Base-by-base conservation (phyloP, 352 stramenopile genomes). In the Blastocystis hominis region DNA sequence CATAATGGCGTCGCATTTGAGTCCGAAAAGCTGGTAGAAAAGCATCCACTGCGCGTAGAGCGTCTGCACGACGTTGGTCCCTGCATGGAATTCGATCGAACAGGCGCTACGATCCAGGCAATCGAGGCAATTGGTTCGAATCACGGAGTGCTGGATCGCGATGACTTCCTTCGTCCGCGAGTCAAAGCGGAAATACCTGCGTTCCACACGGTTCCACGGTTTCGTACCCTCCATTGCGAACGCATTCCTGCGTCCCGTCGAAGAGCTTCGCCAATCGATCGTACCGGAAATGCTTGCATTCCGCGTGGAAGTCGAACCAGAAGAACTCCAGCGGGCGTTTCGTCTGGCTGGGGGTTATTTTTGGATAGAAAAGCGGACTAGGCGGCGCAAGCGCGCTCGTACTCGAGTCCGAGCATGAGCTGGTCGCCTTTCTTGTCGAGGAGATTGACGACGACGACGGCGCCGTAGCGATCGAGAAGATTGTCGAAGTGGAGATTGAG, bases 91-190 rank as follows among this genome's bases (percentile, higher is more conserved):
- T 30, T 10, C 56, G 20, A 62, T 20, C 2, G 20, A 24, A 0
- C 2, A 15, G 15, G 10, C 17, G 1, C 44, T 77, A 77, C 96
- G 92, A 91, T 98, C 96, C 24, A 98, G 91, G 86, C 96, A 98
- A 91, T 98, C 96, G 94, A 98, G 97, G 91, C 96, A 98, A 91
- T 98, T 98, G 15, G 95, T 97, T 62, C 96, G 92, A 40, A 98
- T 91, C 17, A 98, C 93, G 2, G 94, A 94, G 9, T 91, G 93
- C 90, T 98, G 96, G 54, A 90, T 62, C 56, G 61, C 79, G 38
- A 69, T 10, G 24, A 92, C 88, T 10, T 24, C 9, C 15, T 3
- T 24, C 59, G 20, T 24, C 5, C 30, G 15, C 34, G 30, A 38
- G 34, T 68, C 30, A 24, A 68, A 40, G 20, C 10, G 9, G 59